These are phyloP conservation scores for Westerdykella ornata DNA, from an alignment of 2,329 filamentous ascomycete genomes.

Conservation along the genomic window DNA sequence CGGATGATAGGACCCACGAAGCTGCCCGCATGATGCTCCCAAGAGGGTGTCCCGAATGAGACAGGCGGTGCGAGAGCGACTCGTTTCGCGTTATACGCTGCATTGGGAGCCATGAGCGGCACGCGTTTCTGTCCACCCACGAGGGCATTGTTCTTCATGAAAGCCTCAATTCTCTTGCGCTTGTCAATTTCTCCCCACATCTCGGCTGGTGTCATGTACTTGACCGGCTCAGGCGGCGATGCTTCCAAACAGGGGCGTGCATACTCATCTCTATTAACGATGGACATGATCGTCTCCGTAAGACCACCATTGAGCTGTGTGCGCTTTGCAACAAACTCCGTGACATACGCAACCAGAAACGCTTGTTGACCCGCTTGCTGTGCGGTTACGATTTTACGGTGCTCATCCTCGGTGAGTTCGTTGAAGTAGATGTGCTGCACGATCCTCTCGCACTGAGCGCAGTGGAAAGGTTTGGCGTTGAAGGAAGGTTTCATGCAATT, in stretches of 20 bases:
- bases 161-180: not conserved
- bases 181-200: not conserved
- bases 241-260: constrained; percentile 3
- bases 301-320: constrained; percentile 2
- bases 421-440: constrained; percentile 3
- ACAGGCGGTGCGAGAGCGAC: too few species aligned
- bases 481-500: constrained; percentile 7
- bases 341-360: not conserved
- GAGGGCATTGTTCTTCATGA: not conserved
- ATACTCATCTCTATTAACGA: not conserved
- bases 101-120: too few species aligned
- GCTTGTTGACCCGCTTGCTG: not conserved
- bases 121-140: too few species aligned
- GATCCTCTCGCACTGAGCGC: constrained; percentile 6
- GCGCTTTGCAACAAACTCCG: constrained; percentile 4
- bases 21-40: too few species aligned
- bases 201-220: not conserved
- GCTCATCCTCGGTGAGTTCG: constrained; percentile 1
- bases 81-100: too few species aligned
- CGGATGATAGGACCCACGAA: too few species aligned
- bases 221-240: not conserved
- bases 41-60: too few species aligned
- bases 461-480: constrained; percentile 4
- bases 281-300: constrained; percentile 4
- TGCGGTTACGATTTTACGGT: not conserved